phyloP scores from a whole-genome alignment of 331 rosid species.

The Quercus tomentella region DNA sequence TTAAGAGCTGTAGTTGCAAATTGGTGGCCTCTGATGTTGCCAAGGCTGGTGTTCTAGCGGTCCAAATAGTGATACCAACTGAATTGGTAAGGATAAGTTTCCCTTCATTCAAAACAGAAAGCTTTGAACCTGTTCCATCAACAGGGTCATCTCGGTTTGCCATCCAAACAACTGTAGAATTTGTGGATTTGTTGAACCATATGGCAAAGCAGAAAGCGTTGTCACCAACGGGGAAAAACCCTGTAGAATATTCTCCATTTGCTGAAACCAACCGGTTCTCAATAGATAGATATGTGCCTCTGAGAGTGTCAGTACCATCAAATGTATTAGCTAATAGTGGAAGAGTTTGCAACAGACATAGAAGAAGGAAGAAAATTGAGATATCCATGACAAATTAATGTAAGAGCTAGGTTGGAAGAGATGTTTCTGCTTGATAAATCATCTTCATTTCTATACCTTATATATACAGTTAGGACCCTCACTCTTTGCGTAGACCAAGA shows the following conservation, averaged over 20 bases:
- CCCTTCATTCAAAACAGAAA: constrained; percentile 21
- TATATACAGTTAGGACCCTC: too few species aligned
- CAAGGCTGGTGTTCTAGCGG: background rate
- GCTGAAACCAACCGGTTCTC: constrained; percentile 33
- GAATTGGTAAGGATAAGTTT: constrained; percentile 35
- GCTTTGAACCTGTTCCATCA: constrained; percentile 30
- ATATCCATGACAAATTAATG: constrained; percentile 7
- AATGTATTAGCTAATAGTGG: background rate
- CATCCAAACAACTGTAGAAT: constrained; percentile 40
- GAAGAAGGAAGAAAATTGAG: constrained; percentile 1
- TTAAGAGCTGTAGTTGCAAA: constrained; percentile 9
- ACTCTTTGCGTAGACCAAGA: too few species aligned
- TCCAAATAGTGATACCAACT: constrained; percentile 25
- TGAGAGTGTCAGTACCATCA: background rate
- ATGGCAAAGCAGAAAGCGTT: constrained; percentile 46
- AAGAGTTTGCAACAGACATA: background rate
- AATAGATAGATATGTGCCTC: constrained; percentile 19
- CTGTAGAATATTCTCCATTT: constrained; percentile 33
- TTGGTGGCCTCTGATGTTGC: background rate
- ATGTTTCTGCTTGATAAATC: too few species aligned
- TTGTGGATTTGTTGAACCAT: constrained; percentile 26
- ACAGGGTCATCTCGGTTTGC: constrained; percentile 45
- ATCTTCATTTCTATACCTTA: too few species aligned
- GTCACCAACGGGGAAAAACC: constrained; percentile 36
- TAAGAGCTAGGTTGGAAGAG: background rate